phyloP scores from a whole-genome alignment of 2,329 filamentous ascomycete species.

The Fusarium graminum region DNA sequence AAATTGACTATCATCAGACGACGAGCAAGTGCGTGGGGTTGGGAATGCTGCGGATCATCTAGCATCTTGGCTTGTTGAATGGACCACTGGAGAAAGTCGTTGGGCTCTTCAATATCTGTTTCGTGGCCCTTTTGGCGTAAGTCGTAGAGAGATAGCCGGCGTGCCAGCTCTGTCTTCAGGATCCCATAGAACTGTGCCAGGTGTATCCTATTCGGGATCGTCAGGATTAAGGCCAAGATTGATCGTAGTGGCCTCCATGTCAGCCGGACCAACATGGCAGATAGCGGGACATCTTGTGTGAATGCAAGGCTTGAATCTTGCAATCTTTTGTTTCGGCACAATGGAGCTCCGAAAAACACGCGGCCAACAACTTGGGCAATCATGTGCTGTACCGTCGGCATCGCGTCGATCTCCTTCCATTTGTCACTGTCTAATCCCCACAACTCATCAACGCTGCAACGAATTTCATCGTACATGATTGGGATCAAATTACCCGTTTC shows the following conservation, averaged over 20 bases:
- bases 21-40: constrained; percentile 8
- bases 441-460: constrained; percentile 1
- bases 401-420: constrained; percentile 1
- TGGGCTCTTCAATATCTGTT: constrained; percentile 5
- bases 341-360: constrained; percentile 8
- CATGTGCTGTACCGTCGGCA: constrained; percentile 5
- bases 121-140: constrained; percentile 1
- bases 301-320: constrained; percentile 6
- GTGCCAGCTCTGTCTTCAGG: constrained; percentile 1
- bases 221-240: constrained; percentile 3
- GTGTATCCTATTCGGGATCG: constrained; percentile 1
- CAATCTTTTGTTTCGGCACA: constrained; percentile 4
- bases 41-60: constrained; percentile 2
- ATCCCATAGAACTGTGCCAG: background rate
- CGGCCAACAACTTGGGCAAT: constrained; percentile 4
- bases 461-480: constrained; percentile 1
- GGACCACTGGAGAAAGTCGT: constrained; percentile 7
- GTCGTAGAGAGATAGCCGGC: background rate
- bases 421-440: constrained; percentile 5
- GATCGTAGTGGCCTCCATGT: constrained; percentile 3
- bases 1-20: constrained; percentile 9
- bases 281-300: constrained; percentile 1
- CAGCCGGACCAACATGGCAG: constrained; percentile 1
- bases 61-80: constrained; percentile 6
- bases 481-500: constrained; percentile 2